A percentile compares a stretch with the other conserved stretches of the same genome.
Evolutionary conservation across 2,329 filamentous ascomycete species (phyloP).

Genomic region (Fusarium floridanum): DNA sequence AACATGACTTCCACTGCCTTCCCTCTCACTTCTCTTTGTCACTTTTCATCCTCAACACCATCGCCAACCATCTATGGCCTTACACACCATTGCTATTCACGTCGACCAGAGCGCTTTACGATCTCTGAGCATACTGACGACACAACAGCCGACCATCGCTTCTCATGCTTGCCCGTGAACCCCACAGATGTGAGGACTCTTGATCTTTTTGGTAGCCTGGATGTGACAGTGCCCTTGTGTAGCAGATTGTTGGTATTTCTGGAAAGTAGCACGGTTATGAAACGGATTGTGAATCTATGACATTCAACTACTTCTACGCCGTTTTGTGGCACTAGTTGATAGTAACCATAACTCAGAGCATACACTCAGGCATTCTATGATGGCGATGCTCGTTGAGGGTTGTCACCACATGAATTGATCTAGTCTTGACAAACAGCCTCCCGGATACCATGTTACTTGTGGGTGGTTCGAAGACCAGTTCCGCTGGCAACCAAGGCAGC

Average conservation of each 20-base stretch:
- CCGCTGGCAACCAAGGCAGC: constrained; percentile 49
- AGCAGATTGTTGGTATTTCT: neutral
- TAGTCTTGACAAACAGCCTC: neutral
- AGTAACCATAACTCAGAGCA: neutral
- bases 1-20: neutral
- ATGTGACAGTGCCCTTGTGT: neutral
- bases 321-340: neutral
- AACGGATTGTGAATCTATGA: neutral
- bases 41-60: neutral
- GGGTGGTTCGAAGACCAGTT: constrained; percentile 47
- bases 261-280: neutral
- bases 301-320: neutral
- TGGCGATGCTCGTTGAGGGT: neutral
- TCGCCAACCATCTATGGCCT: neutral
- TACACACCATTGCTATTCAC: neutral
- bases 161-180: neutral
- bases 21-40: neutral
- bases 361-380: neutral
- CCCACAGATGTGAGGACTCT: neutral
- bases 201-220: neutral
- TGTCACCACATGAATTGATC: neutral
- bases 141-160: neutral
- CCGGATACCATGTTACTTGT: constrained; percentile 20
- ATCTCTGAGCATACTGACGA: neutral
- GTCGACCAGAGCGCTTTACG: neutral